Conservation (phyloP, 257 asterid species). For the Salvia miltiorrhiza region DNA sequence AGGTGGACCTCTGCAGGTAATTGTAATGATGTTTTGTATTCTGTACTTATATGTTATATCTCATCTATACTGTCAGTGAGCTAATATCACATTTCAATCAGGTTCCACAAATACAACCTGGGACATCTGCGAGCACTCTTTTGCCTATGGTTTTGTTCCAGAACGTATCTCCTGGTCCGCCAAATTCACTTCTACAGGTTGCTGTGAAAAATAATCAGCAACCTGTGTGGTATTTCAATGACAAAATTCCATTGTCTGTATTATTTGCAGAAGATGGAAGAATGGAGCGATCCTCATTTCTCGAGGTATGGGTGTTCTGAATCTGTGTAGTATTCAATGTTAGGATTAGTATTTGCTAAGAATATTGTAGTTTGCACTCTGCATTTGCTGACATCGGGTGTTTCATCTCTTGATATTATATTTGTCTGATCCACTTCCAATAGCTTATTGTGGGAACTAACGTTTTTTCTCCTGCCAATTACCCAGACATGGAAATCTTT, state of each 20-base stretch:
- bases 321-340: neutral
- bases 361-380: too few species aligned
- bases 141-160: conserved; percentile 93
- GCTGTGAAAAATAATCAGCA: conserved; percentile 98
- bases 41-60: neutral
- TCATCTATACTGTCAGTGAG: neutral
- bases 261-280: conserved; percentile 82
- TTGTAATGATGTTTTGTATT: neutral
- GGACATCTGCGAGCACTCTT: conserved; percentile 73
- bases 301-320: conserved; percentile 55
- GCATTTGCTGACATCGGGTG: too few species aligned
- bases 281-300: conserved; percentile 88
- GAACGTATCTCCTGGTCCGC: conserved; percentile 79
- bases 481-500: conserved; percentile 94
- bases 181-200: conserved; percentile 80
- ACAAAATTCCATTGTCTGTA: conserved; percentile 57
- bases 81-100: conserved; percentile 31
- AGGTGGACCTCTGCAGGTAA: conserved; percentile 86
- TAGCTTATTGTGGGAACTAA: conserved; percentile 14
- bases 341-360: neutral
- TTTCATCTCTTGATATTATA: too few species aligned
- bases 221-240: conserved; percentile 94
- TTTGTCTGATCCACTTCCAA: too few species aligned
- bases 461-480: neutral
- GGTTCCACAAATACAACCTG: conserved; percentile 87